phyloP scores from a whole-genome alignment of 257 asterid genomes.

The Cruciata laevipes region DNA sequence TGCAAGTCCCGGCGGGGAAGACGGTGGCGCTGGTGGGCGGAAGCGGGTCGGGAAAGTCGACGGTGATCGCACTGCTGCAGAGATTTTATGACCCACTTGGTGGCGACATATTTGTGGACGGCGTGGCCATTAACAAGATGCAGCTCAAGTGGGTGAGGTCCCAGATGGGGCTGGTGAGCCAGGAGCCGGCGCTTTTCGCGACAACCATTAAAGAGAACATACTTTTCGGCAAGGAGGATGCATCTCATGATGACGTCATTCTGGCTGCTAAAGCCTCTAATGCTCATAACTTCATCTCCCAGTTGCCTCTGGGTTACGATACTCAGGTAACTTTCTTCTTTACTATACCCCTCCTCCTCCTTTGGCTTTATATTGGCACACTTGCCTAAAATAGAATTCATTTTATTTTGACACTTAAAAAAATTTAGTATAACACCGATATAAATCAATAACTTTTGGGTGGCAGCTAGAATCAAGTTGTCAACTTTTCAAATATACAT shows the following conservation, averaged over 20 bases:
- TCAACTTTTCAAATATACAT: no score
- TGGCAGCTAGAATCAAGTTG: no score
- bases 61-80: slow-evolving; percentile 69
- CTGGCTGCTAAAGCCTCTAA: slow-evolving; percentile 89
- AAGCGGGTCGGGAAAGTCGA: slow-evolving; percentile 91
- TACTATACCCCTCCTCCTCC: no score
- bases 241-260: slow-evolving; percentile 60
- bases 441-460: no score
- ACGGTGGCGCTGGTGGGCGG: slow-evolving; percentile 88
- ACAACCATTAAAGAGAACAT: slow-evolving; percentile 83
- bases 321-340: no score
- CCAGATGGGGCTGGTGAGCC: slow-evolving; percentile 95
- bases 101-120: slow-evolving; percentile 74
- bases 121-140: slow-evolving; percentile 58
- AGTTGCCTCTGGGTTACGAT: slow-evolving; percentile 80
- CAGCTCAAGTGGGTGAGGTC: slow-evolving; percentile 92
- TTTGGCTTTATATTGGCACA: no score
- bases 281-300: slow-evolving; percentile 82
- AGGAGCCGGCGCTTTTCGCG: slow-evolving; percentile 89
- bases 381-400: no score
- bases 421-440: no score
- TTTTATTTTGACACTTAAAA: no score
- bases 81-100: slow-evolving; percentile 75
- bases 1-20: slow-evolving; percentile 60
- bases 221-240: slow-evolving; percentile 85